Base-by-base conservation (phyloP, 2,329 filamentous ascomycete genomes). In the Coleophoma crateriformis region DNA sequence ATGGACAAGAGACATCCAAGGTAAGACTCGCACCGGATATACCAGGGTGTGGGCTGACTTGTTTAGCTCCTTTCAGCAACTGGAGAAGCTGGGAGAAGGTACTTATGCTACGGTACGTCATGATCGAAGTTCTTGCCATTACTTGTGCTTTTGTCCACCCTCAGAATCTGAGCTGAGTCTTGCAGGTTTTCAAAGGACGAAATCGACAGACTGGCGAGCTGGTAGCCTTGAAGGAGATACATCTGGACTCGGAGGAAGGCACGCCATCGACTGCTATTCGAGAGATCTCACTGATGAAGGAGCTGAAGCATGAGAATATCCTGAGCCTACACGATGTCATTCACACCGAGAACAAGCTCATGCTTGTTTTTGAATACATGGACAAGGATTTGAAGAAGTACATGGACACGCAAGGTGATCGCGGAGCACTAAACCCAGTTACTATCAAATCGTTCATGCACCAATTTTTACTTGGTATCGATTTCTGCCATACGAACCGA, bases 391-490 rank as follows among this genome's bases (percentile, higher is more conserved):
- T 99, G 11, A 99, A 99, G 76, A 90, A 95, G 66, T 97, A 96
- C 71, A 99, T 99, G 94, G 94, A 99, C 68, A 88, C 85, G 7
- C 80, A 90, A 51, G 90, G 91, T 62, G 90, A 96, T 61, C 81
- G 90, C 47, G 92, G 94, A 54, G 89, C 90, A 45, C 78, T 99
- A 49, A 91, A 96, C 67, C 88, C 90, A 37, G 73, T 80, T 49
- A 94, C 90, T 49, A 96, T 99, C 79, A 97, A 97, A 74, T 95
- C 90, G 20, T 99, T 97, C 79, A 97, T 97, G 92, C 94, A 92
- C 72, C 94, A 99, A 73, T 82, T 99, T 33, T 82, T 97, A 54
- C 85, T 89, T 63, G 94, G 94, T 49, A 96, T 97, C 64, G 91
- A 94, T 54, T 99, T 97, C 67, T 99, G 94, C 73, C 94, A 99